Base-by-base conservation (phyloP, 2,329 filamentous ascomycete genomes). In the Madurella fahalii region DNA sequence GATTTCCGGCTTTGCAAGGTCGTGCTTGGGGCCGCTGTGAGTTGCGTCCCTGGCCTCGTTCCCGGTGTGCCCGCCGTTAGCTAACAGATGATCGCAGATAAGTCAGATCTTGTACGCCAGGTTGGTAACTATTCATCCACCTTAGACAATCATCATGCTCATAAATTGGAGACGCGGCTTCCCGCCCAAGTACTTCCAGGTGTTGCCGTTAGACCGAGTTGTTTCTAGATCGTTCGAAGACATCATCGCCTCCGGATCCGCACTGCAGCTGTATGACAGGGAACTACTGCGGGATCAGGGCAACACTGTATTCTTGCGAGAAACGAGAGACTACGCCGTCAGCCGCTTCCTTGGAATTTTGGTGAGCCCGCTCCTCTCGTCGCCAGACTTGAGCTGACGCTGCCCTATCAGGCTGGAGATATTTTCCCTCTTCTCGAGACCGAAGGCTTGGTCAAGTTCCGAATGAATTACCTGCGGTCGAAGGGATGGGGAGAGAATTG, bases 41-140 rank as follows among this genome's bases (percentile, higher is more conserved):
- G 60, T 54, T 15, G 11, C 16, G 18, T 11, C 16, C n/a, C 7
- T 5, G 20, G 11, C n/a, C 18, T 18, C 25, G 7, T 2, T 15
- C 2, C 2, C n/a, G n/a, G 34, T 13, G 4, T 34, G 15, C 15
- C 34, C 9, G 7, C 40, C 20, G 11, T 15, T 42, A 20, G 3
- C 43, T 45, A 48, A 42, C 54, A 51, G 17, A 42, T 7, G 15
- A 11, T 11, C 2, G 8, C 31, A 63, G 61, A 52, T 59, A 40
- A 63, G 61, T 41, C 60, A 62, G 44, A 54, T 63, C n/a, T 37
- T 63, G 9, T 61, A 55, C 40, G 55, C 55, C 20, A 57, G 58
- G 25, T 47, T 15, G 25, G 32, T 16, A 13, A 31, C 20, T 13
- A 18, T 13, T 47, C 30, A 18, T 15, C n/a, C 34, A 12, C 16